Evolutionary conservation across 345 rosid species (phyloP), one percentile per base, ranked within the genome.

Genomic region (Bruguiera sexangula): DNA sequence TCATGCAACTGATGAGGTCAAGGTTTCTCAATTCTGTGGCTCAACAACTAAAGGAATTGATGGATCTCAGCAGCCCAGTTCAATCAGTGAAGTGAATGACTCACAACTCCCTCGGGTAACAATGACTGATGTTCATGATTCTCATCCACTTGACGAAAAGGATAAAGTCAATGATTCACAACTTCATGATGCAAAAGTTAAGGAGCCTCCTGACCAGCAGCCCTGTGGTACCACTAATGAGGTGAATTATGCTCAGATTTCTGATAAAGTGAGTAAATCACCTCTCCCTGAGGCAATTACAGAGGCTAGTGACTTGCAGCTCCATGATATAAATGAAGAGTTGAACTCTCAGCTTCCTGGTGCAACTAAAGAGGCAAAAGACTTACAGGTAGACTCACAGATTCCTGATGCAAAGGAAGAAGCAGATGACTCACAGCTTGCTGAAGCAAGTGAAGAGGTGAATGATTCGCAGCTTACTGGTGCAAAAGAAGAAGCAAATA

Each of bases 41-140:
- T 58, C 51, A 30, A 74, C 7, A 21, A 36, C 37, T 62, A 18
- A 48, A 5, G 26, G 62, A 31, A 56, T 24, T 51, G 54, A 34
- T 66, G 68, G 61, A 16, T 65, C 62, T 18, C 73, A 60, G 67
- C 58, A 26, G 24, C 61, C 37, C 43, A 20, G n/a, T 56, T 51
- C 65, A 66, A 68, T 21, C 57, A 30, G 66, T 37, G 21, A 57
- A 62, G 51, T 53, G 32, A 22, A 15, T 36, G 69, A 62, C n/a
- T 62, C 65, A 6, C 20, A 37, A 19, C 19, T 58, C 31, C 24
- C 3, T 20, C 32, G 29, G 29, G 59, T 32, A 21, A 11, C 27
- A 67, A 56, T 10, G 1, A 22, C 34, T 4, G 60, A 61, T 58
- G 50, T n/a, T 29, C 29, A 43, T 43, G 50, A 43, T n/a, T 24